A percentile compares a stretch with the other conserved stretches of the same genome.
These are phyloP conservation scores for Ambrosia trifida DNA, from an alignment of 129 eudicot genomes.

Conservation along the genomic window DNA sequence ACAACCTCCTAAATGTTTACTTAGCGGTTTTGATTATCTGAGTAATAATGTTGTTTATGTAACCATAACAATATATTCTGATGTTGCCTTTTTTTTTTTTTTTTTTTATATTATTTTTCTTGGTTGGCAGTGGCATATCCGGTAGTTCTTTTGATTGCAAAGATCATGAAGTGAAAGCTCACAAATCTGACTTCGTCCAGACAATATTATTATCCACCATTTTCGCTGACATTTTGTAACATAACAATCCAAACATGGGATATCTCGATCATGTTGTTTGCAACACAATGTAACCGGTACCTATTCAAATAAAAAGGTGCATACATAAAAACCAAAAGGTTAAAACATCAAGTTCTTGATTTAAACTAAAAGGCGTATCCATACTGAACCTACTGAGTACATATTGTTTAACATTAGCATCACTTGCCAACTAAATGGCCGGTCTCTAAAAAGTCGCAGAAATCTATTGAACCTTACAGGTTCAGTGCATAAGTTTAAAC, in stretches of 20 bases:
- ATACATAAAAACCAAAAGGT: background rate
- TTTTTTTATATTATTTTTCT: background rate
- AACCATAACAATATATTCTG: background rate
- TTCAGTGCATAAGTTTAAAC: conserved; percentile 6
- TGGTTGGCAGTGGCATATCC: conserved; percentile 24
- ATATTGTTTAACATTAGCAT: background rate
- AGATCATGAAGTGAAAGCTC: conserved; percentile 49
- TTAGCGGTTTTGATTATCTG: background rate
- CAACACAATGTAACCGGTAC: conserved; percentile 26
- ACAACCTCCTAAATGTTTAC: background rate
- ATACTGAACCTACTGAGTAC: background rate
- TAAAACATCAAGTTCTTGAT: background rate
- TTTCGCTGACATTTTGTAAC: conserved; percentile 44
- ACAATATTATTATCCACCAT: conserved; percentile 59
- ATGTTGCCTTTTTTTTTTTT: background rate
- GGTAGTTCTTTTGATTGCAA: conserved; percentile 22
- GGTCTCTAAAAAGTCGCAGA: background rate
- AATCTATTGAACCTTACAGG: background rate
- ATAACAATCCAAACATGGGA: conserved; percentile 15
- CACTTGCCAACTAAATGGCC: conserved; percentile 3
- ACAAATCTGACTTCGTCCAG: conserved; percentile 54
- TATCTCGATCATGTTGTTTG: conserved; percentile 10
- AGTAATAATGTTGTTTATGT: background rate
- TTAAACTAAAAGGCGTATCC: too few species aligned
- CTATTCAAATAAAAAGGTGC: conserved; percentile 9